Evolutionary conservation across 2,329 filamentous ascomycete species (phyloP), one percentile per base, ranked within the genome.

Genomic region (Diaporthe nobilis): DNA sequence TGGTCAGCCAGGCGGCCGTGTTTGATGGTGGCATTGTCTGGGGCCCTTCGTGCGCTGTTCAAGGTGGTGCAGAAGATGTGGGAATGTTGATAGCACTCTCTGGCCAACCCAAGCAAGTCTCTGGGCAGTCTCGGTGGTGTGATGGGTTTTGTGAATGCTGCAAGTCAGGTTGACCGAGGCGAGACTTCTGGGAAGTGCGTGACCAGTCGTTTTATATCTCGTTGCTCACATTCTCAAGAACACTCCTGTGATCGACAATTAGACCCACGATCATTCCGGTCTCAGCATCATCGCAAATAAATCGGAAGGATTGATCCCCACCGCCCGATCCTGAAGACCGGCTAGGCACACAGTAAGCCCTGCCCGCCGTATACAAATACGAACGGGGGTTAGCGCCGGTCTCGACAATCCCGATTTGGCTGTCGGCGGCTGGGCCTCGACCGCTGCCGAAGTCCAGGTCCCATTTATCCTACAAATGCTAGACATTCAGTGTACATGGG

Each of bases 1-100:
- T 28, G 2, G 10, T 44, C 1, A 73, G 71, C 71, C 71, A 73
- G 20, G 71, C 71, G 63, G 58, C 71, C 39, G 17, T 65, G 71
- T 73, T 73, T n/a, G 47, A 65, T 3, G 71, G 71, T 1, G 71
- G n/a, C 71, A 73, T 73, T 13, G 1, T 55, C 4, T 1, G 8
- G 2, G 8, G 0, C 4, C 1, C 12, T 15, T 4, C 9, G 25
- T 17, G 9, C 2, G 12, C 25, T 51, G 1, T 2, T n/a, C 2
- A 25, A 2, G 15, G 4, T 20, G 7, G 4, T 22, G 3, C 9
- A 8, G 28, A 37, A 17, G 28, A 25, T 20, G 2, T 4, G 4
- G 10, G 0, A n/a, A 37, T 34, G 1, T 8, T n/a, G 20, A 34
- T 0, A 20, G 9, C 10, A 22, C 2, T 9, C 2, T 15, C 7